These are phyloP conservation scores for Rutidosis leptorrhynchoides DNA, from an alignment of 129 eudicot species.

Conservation along the genomic window DNA sequence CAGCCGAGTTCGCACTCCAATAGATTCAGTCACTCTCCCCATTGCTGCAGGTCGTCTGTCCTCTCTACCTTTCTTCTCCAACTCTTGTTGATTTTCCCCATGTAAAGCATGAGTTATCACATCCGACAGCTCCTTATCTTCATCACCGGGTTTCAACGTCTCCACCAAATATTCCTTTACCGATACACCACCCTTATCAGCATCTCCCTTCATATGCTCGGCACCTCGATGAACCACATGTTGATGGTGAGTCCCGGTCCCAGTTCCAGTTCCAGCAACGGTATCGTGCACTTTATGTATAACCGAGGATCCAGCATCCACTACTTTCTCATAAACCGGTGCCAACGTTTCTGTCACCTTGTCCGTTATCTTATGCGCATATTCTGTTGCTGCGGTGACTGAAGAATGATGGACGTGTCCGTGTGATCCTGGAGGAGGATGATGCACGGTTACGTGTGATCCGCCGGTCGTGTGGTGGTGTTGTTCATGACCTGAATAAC, in stretches of 20 bases:
- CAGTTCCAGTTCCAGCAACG: constrained; percentile 20
- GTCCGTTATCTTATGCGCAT: constrained; percentile 40
- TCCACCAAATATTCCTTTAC: constrained; percentile 51
- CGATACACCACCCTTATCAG: constrained; percentile 57
- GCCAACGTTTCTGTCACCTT: constrained; percentile 41
- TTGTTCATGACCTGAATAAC: constrained; percentile 27
- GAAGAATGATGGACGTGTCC: constrained; percentile 17
- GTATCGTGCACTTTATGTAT: constrained; percentile 41
- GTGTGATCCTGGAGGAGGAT: neutral
- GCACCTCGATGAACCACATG: too few species aligned
- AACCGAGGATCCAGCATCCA: constrained; percentile 40
- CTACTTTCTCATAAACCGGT: constrained; percentile 53
- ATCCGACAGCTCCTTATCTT: constrained; percentile 65
- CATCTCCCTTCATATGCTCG: neutral
- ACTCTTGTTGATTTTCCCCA: constrained; percentile 24
- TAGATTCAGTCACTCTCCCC: constrained; percentile 68
- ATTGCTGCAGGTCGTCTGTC: constrained; percentile 26
- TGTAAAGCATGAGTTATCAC: constrained; percentile 45
- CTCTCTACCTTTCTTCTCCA: constrained; percentile 17
- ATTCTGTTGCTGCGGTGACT: constrained; percentile 36
- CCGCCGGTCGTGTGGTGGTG: neutral
- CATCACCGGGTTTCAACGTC: constrained; percentile 71
- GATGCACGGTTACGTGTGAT: constrained; percentile 5
- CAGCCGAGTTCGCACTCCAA: constrained; percentile 48
- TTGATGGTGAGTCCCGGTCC: neutral